Conservation (phyloP, 2,329 filamentous ascomycete species). For the Nemania sp. region DNA sequence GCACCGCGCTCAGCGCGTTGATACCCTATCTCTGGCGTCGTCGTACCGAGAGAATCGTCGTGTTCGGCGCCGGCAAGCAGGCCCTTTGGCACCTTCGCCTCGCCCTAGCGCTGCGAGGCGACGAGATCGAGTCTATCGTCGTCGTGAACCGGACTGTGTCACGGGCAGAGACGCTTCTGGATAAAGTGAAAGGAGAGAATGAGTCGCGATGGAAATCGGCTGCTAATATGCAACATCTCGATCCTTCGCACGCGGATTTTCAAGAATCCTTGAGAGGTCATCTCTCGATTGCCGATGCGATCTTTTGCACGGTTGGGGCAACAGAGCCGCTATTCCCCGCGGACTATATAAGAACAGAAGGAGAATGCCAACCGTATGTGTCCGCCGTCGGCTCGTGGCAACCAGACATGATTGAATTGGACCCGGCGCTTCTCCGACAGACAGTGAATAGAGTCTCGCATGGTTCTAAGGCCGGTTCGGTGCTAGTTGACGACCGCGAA, state of each 20-base stretch:
- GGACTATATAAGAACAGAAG: background rate
- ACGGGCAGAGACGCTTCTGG: constrained; percentile 13
- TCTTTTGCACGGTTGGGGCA: constrained; percentile 21
- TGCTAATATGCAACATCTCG: constrained; percentile 8
- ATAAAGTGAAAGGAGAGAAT: constrained; percentile 15
- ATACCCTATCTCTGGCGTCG: constrained; percentile 25
- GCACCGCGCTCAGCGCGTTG: constrained; percentile 21
- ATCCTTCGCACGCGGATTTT: constrained; percentile 7
- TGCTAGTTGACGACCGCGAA: constrained; percentile 25
- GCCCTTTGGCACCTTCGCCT: constrained; percentile 28
- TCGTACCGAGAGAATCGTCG: constrained; percentile 5
- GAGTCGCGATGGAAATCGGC: constrained; percentile 13
- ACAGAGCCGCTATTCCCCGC: constrained; percentile 23
- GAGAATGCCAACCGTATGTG: constrained; percentile 19
- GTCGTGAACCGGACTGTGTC: constrained; percentile 19
- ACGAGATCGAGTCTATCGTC: constrained; percentile 19
- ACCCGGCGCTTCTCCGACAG: constrained; percentile 11
- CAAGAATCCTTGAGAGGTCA: background rate
- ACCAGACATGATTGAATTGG: constrained; percentile 27
- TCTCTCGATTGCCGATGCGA: constrained; percentile 9
- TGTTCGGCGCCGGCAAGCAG: constrained; percentile 27
- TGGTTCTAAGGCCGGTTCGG: constrained; percentile 7
- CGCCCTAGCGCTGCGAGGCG: constrained; percentile 19
- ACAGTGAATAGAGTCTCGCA: background rate
- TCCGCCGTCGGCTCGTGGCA: constrained; percentile 28